Evolutionary conservation across 2,329 filamentous ascomycete species (phyloP), one percentile per base, ranked within the genome.

Genomic region (Diaporthe australafricana): DNA sequence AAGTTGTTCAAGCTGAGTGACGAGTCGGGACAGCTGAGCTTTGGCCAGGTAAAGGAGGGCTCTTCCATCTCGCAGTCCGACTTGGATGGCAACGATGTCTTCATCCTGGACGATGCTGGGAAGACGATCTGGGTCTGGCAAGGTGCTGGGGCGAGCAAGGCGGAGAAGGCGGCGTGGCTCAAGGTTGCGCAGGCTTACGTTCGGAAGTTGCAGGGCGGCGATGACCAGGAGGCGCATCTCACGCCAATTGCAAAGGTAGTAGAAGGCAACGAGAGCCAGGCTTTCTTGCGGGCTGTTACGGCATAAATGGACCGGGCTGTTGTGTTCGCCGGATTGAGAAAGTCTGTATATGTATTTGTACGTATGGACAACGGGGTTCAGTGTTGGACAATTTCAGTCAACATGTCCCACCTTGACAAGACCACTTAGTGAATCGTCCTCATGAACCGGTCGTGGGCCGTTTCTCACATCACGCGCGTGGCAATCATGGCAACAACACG

Each of bases 111-210:
- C 72, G 89, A 91, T 75, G 84, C 83, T 0, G 89, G 90, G 8
- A 85, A 79, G 65, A 81, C 81, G 9, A 82, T 93, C 42, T 93
- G 90, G 90, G 89, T 93, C 2, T 93, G 91, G 91, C 86, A 91
- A 76, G 91, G 91, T 0, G 80, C 81, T 2, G 82, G 83, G 1
- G 90, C 91, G 11, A 92, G 90, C 78, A 80, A 80, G 42, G 80
- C 79, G 1, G 91, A 93, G 81, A 91, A 85, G 79, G 85, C 87
- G 6, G 83, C 83, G 78, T 93, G 91, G 91, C 79, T 91, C 56
- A 84, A 83, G 71, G 85, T 90, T 5, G 87, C 88, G n/a, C 87
- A 91, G 80, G 82, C 83, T 6, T 91, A 91, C 74, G 77, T 89
- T 62, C 81, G 82, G 14, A 82, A 82, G 68, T 78, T 87, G 65